Base-by-base conservation (phyloP, 768 basidiomycete genomes). In the Pulveroboletus sp. region DNA sequence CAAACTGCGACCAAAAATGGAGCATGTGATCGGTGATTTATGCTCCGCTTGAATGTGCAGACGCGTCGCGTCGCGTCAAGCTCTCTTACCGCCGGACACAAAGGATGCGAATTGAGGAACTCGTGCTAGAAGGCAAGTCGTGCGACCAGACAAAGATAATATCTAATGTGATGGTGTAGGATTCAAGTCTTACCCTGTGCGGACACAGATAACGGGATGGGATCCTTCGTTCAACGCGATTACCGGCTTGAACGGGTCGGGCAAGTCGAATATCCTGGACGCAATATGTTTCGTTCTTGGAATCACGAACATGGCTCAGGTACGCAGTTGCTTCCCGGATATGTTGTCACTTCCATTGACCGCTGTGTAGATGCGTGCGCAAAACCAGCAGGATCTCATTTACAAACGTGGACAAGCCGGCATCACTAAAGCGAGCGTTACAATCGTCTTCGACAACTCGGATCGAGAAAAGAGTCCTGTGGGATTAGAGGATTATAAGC, bases 341-440 rank as follows among this genome's bases (percentile, higher is more conserved):
- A 23, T 20, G 43, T 16, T 40, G 10, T 4, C 14, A 32, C 34
- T 52, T 31, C 24, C 14, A 13, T 31, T 5, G 3, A 3, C 25
- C 20, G 20, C 34, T 21, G 24, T 27, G 20, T 56, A 94, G 92
- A 92, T 97, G 81, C 90, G 94, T 43, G 94, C 91, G 14, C 79
- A 87, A 55, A 98, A 97, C 70, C 89, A 97, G 63, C 89, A 93
- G 67, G 97, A 99, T 66, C 82, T 99, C 59, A 97, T 99, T 47
- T 99, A 99, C 79, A 99, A 99, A 69, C 88, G 97, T 32, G 97
- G 97, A 1, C 94, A 98, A 68, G 94, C 97, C 19, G 97, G 97
- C 10, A 77, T 98, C 51, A 92, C 91, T 11, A 94, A 95, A 74
- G 97, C 97, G 5, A 94, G 91, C 54, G 97, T 99, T 4, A 97